Base-by-base conservation (phyloP, 495 filamentous ascomycete species). In the Hypoxylon fragiforme region DNA sequence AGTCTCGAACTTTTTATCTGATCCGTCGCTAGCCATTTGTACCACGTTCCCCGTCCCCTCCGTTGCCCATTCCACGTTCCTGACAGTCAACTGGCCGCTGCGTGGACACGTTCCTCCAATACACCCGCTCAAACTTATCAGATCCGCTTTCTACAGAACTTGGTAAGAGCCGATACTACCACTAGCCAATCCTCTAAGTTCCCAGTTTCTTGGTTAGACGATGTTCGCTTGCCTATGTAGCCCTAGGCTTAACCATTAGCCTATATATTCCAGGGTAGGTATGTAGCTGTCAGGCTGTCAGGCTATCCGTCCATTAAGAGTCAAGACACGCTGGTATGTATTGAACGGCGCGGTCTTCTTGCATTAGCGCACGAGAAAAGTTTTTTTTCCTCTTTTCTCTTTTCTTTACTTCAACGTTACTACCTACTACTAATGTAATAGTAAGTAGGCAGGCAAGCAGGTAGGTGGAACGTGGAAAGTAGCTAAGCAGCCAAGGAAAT, bases 101-200 rank as follows among this genome's bases (percentile, higher is more conserved):
- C n/a, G n/a, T n/a, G n/a, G n/a, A n/a, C n/a, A n/a, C n/a, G n/a
- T 3, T 31, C 18, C 4, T 14, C 38, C 30, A 46, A 57, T 48
- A 44, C 21, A 65, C 67, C 65, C 65, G 51, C 66, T 60, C 70
- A 75, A 72, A 72, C 73, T 77, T 77, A 77, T 77, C 75, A 63
- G 75, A 77, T 77, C 75, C 73, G 73, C 62, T 53, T n/a, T 21
- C 28, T 66, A 52, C 61, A 60, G 38, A 49, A 38, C 26, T n/a
- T n/a, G 64, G 56, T 56, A 66, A 64, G 64, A 55, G 19, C 31
- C 38, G 16, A n/a, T 43, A 40, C 16, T 35, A 46, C 45, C 35
- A 34, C 49, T 34, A 35, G 24, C 39, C n/a, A n/a, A n/a, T 31
- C 37, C 9, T 12, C 54, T 64, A 57, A 42, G 50, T 50, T 54